Conservation (phyloP, 139 green algal species). For the Diplosphaera chodatii region DNA sequence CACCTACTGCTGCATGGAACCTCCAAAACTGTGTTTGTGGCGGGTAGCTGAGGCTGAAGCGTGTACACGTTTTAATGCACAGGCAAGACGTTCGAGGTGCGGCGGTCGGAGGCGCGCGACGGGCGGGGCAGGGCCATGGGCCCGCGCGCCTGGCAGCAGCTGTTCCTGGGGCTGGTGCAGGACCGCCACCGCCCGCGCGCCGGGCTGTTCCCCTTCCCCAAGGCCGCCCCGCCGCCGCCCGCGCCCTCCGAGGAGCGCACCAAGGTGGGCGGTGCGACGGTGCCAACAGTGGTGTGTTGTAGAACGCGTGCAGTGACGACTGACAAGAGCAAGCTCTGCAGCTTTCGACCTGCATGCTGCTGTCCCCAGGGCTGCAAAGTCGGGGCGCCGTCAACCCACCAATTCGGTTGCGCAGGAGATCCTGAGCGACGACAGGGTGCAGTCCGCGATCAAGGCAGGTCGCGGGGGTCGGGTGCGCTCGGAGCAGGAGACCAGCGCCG, state of each 20-base stretch:
- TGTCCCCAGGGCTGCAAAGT: no score
- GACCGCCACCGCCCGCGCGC: slow-evolving; percentile 54
- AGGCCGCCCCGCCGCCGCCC: slow-evolving; percentile 50
- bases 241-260: slow-evolving; percentile 56
- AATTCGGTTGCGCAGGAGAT: no score
- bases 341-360: no score
- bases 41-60: no score
- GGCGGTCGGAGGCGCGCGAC: slow-evolving; percentile 47
- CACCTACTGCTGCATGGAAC: no score
- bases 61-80: no score
- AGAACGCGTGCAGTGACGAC: no score
- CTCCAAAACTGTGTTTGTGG: no score
- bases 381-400: no score
- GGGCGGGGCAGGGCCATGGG: slow-evolving; percentile 39
- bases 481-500: slow-evolving; percentile 16
- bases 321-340: no score
- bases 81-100: slow-evolving; percentile 77
- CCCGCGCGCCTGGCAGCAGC: slow-evolving; percentile 2
- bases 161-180: slow-evolving; percentile 48
- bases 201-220: slow-evolving; percentile 63
- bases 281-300: no score
- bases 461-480: slow-evolving; percentile 32
- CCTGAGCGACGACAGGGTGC: slow-evolving; percentile 32
- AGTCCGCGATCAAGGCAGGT: slow-evolving; percentile 3
- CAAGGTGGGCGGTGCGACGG: no score